Base-by-base conservation (phyloP, 768 basidiomycete species). In the Fistulinella prunicolor region DNA sequence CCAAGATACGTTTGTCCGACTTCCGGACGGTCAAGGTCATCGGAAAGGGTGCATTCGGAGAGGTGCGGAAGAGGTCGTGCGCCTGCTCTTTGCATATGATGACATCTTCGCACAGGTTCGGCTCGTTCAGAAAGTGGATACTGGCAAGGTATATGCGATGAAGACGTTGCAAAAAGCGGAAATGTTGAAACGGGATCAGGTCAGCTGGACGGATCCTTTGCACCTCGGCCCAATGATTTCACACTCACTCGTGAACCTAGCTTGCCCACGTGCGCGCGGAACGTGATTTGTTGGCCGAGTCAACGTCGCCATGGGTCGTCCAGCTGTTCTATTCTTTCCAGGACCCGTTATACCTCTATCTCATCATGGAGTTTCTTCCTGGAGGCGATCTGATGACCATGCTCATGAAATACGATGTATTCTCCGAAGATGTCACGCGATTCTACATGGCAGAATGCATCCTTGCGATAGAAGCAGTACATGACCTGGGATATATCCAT, bases 321-420 rank as follows among this genome's bases (percentile, higher is more conserved):
- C 94, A 96, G 61, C 75, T 98, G 16, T 98, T 88, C 76, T 98
- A 96, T 70, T 96, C 94, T 30, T 98, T 97, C 78, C 95, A 99
- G 68, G 96, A 98, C 67, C 82, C 89, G 1, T 74, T 91, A 44
- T 97, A 95, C 64, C 82, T 99, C 22, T 99, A 97, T 72, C 81
- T 99, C 51, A 89, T 99, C 74, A 99, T 99, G 95, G 86, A 88
- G 70, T 88, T 86, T 69, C 75, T 83, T 37, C 81, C 82, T 30
- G 95, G 95, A 38, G 95, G 95, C n/a, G 95, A 99, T 66, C 75
- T 99, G 54, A 98, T 99, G 95, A 97, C 96, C 12, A 99, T 98
- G 95, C 75, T 99, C 58, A 99, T 99, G 86, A 98, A 97, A 70
- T 98, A 99, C 70, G 95, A 97, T 67, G 89, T 95, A 8, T 98